Conservation (phyloP, 495 filamentous ascomycete species). For the Neurospora sp. region DNA sequence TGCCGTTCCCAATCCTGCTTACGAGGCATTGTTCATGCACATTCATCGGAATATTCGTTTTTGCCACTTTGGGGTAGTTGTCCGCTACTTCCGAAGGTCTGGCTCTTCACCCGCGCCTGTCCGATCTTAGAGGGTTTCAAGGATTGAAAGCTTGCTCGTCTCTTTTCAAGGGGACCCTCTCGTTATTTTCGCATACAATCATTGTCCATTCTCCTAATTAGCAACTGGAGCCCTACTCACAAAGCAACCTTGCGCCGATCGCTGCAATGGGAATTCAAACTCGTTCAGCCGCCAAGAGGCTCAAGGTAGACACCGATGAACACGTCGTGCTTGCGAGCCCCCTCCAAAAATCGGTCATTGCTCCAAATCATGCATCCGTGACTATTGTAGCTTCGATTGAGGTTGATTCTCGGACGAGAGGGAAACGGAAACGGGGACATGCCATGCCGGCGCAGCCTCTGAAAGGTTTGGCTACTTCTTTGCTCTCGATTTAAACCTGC, state of each 20-base stretch:
- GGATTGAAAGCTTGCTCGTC: neutral
- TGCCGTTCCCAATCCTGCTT: neutral
- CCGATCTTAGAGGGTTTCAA: too few relatives aligned
- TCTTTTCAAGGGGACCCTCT: neutral
- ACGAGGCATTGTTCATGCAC: neutral
- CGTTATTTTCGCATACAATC: neutral
- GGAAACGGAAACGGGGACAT: conserved; percentile 6
- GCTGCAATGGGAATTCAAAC: neutral
- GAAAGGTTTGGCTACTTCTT: conserved; percentile 16
- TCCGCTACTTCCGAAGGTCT: neutral
- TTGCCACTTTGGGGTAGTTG: neutral
- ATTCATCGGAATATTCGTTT: neutral
- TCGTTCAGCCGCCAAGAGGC: neutral
- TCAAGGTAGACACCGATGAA: neutral
- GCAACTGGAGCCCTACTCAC: neutral
- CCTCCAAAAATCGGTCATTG: neutral
- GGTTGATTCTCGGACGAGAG: neutral
- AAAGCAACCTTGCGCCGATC: neutral
- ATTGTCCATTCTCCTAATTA: neutral
- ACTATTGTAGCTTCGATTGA: neutral
- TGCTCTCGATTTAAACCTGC: neutral
- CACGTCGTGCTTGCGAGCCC: neutral
- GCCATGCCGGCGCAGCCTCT: conserved; percentile 7
- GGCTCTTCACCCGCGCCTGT: neutral
- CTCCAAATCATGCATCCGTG: neutral